phyloP scores from a whole-genome alignment of 352 stramenopile genomes.

The Globisporangium rhizosaccharum region DNA sequence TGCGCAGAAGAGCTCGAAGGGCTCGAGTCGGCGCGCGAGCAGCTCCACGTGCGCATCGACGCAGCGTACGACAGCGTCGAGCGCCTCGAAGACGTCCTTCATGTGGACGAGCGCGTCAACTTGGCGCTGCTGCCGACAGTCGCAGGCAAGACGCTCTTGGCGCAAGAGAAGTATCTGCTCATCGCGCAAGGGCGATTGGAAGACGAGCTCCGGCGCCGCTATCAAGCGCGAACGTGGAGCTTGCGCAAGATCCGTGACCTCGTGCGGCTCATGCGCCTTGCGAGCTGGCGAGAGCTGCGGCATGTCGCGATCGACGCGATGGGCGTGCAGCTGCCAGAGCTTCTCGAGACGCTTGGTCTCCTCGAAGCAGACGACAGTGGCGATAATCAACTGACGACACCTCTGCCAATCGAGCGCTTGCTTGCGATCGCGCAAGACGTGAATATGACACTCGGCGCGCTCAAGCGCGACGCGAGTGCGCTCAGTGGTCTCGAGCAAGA shows the following conservation, averaged over 20 bases:
- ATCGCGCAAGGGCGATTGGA: constrained; percentile 21
- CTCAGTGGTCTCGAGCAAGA: constrained; percentile 49
- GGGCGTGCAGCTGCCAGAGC: constrained; percentile 11
- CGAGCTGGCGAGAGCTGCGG: constrained; percentile 30
- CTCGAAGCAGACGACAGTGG: constrained; percentile 22
- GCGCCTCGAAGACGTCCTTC: constrained; percentile 38
- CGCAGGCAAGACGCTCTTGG: constrained; percentile 37
- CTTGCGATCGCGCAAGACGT: constrained; percentile 13
- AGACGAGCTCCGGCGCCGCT: constrained; percentile 36
- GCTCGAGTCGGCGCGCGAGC: constrained; percentile 39
- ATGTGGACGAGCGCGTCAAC: constrained; percentile 29
- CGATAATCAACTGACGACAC: constrained; percentile 11
- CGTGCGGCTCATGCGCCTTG: constrained; percentile 31
- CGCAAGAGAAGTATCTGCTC: constrained; percentile 49
- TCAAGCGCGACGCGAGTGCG: constrained; percentile 35
- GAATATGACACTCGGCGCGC: constrained; percentile 18
- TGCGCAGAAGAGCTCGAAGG: constrained; percentile 58
- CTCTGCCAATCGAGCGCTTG: background rate
- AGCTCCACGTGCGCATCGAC: constrained; percentile 41
- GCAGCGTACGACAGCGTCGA: constrained; percentile 31
- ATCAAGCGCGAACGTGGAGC: constrained; percentile 29
- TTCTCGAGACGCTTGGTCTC: constrained; percentile 8
- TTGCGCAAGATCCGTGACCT: constrained; percentile 34
- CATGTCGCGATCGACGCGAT: constrained; percentile 30
- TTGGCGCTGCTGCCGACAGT: constrained; percentile 25